These are phyloP conservation scores for Phyllosticta citrichinensis DNA, from an alignment of 2,329 filamentous ascomycete genomes.

Conservation along the genomic window DNA sequence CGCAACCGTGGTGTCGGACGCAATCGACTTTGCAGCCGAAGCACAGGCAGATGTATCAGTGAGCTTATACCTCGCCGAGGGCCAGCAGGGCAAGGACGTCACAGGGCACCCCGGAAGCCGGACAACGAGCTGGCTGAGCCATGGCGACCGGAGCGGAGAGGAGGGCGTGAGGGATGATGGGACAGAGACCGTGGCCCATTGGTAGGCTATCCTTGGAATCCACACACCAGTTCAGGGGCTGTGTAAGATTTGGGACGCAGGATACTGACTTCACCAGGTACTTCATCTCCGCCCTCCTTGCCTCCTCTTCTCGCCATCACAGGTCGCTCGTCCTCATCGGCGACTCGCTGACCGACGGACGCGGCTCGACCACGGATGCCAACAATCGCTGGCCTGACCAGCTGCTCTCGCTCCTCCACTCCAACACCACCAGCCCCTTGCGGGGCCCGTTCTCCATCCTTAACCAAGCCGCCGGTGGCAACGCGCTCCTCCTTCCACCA, in stretches of 20 bases:
- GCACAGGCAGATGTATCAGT: constrained; percentile 37
- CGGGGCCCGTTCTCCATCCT: constrained; percentile 42
- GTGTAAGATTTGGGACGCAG: not conserved
- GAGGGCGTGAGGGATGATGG: constrained; percentile 35
- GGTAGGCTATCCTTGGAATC: constrained; percentile 20
- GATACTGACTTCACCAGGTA: not conserved
- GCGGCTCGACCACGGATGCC: constrained; percentile 47
- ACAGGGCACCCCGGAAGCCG: constrained; percentile 57
- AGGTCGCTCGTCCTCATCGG: constrained; percentile 47
- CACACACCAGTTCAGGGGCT: not conserved
- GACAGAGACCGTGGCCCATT: constrained; percentile 33
- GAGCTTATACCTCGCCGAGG: constrained; percentile 47
- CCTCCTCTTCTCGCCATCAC: constrained; percentile 39
- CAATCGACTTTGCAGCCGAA: constrained; percentile 17
- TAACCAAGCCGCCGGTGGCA: constrained; percentile 62
- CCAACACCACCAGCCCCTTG: constrained; percentile 26
- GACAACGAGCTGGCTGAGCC: constrained; percentile 50
- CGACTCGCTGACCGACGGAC: constrained; percentile 57
- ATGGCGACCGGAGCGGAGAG: constrained; percentile 46
- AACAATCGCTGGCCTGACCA: constrained; percentile 43
- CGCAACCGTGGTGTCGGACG: constrained; percentile 51
- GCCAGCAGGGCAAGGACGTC: constrained; percentile 47
- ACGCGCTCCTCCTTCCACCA: constrained; percentile 38
- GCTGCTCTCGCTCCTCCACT: constrained; percentile 11
- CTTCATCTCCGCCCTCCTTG: constrained; percentile 43